Base-by-base conservation (phyloP, 805 yeast genomes). In the Wickerhamiella vanderwaltii region DNA sequence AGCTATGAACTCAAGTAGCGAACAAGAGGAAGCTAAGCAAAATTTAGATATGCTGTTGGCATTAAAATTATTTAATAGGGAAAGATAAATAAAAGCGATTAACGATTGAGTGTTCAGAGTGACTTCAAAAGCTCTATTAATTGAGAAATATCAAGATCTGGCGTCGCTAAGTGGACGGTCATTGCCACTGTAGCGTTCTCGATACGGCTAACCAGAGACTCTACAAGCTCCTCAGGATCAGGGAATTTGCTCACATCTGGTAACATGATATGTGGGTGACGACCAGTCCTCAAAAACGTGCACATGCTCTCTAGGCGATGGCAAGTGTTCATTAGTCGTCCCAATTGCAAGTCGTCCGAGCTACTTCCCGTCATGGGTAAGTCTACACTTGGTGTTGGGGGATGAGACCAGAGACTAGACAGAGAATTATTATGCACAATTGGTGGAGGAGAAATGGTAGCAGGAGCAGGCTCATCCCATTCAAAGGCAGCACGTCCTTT, bases 151-250 rank as follows among this genome's bases (percentile, higher is more conserved):
- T 30, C 35, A 19, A 25, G 26, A 11, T 16, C 24, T 3, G 29
- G 35, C 5, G 44, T 34, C 13, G 32, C 52, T 48, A 68, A 71
- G 43, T 75, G 65, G 26, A 72, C 43, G 17, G 62, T 57, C 39
- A 74, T 50, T 34, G 66, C 47, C 1, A 69, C 64, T 12, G 73
- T 72, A 45, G 73, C 65, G 41, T 73, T 69, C 54, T 83, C 94
- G 29, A 82, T 64, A 56, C 93, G 67, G 0, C 86, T 73, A 11
- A 79, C 71, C 20, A 78, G 60, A 48, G 76, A 80, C 44, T 78
- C 84, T 46, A 81, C 62, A 33, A 78, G 29, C 23, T 44, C 40
- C 6, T 38, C 36, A 16, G 32, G 20, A 16, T 19, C 34, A 13
- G 29, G 29, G 6, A n/a, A 15, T 23, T 13, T 29, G 29, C 22